Evolutionary conservation across 176 grass and related monocot genomes (phyloP).

Genomic region (Cymbopogon citratus): DNA sequence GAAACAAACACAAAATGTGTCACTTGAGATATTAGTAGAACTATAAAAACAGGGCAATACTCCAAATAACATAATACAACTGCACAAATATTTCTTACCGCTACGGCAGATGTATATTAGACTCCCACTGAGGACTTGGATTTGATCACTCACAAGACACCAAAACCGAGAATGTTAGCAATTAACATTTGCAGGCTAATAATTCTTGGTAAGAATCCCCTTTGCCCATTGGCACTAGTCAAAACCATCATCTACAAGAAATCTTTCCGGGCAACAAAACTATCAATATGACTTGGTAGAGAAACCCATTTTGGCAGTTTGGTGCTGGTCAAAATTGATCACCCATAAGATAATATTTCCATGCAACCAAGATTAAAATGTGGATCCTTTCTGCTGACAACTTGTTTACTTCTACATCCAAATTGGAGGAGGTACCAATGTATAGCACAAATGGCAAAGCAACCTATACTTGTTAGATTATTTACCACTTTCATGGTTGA

Average conservation of each 20-base stretch:
- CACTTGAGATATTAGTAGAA: background rate
- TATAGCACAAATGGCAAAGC: conserved; percentile 21
- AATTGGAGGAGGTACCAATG: conserved; percentile 6
- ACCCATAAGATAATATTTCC: background rate
- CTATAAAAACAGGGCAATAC: background rate
- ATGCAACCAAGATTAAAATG: background rate
- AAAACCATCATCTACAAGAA: conserved; percentile 14
- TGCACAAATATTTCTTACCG: conserved; percentile 29
- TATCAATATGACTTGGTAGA: conserved; percentile 7
- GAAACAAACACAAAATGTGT: background rate
- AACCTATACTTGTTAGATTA: conserved; percentile 10
- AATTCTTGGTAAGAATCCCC: background rate
- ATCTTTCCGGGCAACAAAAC: conserved; percentile 15
- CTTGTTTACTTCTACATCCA: background rate
- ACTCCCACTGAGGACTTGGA: conserved; percentile 17
- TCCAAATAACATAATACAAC: conserved; percentile 10
- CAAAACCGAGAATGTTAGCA: conserved; percentile 10
- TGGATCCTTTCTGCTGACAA: background rate
- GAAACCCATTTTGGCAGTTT: conserved; percentile 4
- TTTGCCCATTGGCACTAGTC: conserved; percentile 3
- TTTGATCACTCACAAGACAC: conserved; percentile 3
- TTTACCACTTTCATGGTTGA: conserved; percentile 52
- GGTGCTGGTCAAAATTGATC: background rate
- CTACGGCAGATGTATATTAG: background rate
- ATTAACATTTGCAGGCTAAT: conserved; percentile 17